phyloP scores from a whole-genome alignment of 83 land plant species.

The Thuja plicata region DNA sequence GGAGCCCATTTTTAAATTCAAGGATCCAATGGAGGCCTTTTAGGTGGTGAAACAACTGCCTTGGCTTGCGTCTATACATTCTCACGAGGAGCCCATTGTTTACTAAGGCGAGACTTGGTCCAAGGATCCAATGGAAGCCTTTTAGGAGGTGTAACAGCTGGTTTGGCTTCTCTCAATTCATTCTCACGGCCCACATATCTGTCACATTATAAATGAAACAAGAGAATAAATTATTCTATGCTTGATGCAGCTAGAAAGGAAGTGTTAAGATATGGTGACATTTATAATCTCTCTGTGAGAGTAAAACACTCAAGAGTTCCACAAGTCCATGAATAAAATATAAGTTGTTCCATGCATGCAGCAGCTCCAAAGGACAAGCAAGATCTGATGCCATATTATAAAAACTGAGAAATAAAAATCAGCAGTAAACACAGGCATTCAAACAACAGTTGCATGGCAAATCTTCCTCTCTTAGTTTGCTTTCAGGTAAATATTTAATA shows the following conservation, averaged over 20 bases:
- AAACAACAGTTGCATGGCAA: no score
- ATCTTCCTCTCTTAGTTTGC: no score
- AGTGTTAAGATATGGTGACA: no score
- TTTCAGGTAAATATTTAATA: no score
- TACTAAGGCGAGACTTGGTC: conserved; percentile 44
- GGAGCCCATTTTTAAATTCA: conserved; percentile 54
- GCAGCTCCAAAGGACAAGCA: not conserved
- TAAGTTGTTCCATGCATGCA: not conserved
- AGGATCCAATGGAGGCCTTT: conserved; percentile 50
- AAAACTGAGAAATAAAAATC: not conserved
- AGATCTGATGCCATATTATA: not conserved
- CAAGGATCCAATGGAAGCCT: conserved; percentile 60
- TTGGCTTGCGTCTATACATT: conserved; percentile 67
- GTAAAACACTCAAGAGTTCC: no score
- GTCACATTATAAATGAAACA: conserved; percentile 11
- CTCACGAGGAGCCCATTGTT: conserved; percentile 55
- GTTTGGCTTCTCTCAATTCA: conserved; percentile 67
- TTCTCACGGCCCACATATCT: conserved; percentile 77
- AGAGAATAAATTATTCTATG: not conserved
- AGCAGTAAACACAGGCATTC: no score
- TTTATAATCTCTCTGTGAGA: no score
- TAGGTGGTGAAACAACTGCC: conserved; percentile 50
- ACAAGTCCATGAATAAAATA: no score
- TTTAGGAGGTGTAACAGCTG: conserved; percentile 48
- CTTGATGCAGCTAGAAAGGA: no score